These are phyloP conservation scores for Aureobasidium leucospermi DNA, from an alignment of 2,329 filamentous ascomycete genomes.

Conservation along the genomic window DNA sequence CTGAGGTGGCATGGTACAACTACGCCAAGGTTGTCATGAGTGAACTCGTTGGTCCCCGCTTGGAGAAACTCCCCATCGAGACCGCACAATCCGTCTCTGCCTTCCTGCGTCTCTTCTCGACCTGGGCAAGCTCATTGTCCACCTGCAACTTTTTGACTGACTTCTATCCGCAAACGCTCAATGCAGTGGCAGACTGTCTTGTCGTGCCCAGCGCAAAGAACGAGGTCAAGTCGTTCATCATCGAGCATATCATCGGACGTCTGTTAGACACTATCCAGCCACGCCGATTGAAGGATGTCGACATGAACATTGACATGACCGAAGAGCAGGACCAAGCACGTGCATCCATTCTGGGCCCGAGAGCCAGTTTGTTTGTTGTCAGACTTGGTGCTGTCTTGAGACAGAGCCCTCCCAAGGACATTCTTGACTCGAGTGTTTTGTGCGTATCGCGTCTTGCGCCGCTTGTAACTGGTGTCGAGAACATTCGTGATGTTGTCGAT, in stretches of 20 bases:
- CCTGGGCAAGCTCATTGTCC: constrained; percentile 64
- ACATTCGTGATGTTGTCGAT: constrained; percentile 69
- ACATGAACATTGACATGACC: constrained; percentile 1
- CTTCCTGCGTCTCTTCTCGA: constrained; percentile 69
- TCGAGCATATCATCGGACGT: constrained; percentile 65
- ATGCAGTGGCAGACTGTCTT: constrained; percentile 65
- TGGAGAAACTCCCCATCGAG: constrained; percentile 73
- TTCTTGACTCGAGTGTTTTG: constrained; percentile 72
- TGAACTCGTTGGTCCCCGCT: constrained; percentile 67
- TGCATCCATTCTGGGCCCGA: constrained; percentile 55
- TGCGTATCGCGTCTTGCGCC: constrained; percentile 69
- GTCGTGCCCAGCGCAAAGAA: constrained; percentile 69
- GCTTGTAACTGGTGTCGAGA: constrained; percentile 58
- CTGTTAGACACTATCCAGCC: constrained; percentile 46
- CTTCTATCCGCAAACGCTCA: constrained; percentile 54
- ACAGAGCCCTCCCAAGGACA: constrained; percentile 58
- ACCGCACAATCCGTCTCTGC: constrained; percentile 85
- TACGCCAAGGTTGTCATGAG: constrained; percentile 65
- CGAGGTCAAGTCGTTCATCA: constrained; percentile 74
- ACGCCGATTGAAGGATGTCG: constrained; percentile 37
- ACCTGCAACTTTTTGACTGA: constrained; percentile 63
- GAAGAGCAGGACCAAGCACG: constrained; percentile 44
- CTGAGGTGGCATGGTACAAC: constrained; percentile 61
- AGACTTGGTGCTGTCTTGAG: constrained; percentile 47
- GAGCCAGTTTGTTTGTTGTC: constrained; percentile 59